These are phyloP conservation scores for Zygosaccharomyces rouxii DNA, from an alignment of 805 yeast species.

Conservation along the genomic window DNA sequence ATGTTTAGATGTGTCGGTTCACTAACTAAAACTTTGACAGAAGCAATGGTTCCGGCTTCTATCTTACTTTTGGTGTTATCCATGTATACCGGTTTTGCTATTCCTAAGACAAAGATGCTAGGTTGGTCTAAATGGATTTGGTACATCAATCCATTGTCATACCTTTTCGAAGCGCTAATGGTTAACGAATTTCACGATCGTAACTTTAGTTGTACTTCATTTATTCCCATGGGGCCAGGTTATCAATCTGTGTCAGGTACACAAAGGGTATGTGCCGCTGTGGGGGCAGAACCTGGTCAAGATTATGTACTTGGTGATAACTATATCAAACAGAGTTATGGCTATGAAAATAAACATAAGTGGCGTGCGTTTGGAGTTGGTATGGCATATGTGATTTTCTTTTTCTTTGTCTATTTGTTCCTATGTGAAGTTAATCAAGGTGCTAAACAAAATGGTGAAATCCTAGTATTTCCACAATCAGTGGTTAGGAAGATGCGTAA, in stretches of 20 bases:
- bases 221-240: slow-evolving; percentile 45
- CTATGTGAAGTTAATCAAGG: slow-evolving; percentile 56
- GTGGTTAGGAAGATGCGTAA: slow-evolving; percentile 46
- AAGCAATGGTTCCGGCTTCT: slow-evolving; percentile 58
- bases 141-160: slow-evolving; percentile 54
- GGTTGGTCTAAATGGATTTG: slow-evolving; percentile 67
- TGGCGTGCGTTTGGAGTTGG: slow-evolving; percentile 68
- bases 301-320: slow-evolving; percentile 47
- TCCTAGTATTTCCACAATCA: slow-evolving; percentile 52
- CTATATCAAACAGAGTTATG: slow-evolving; percentile 43
- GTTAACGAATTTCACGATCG: slow-evolving; percentile 52
- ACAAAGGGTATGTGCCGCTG: slow-evolving; percentile 49
- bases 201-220: slow-evolving; percentile 42
- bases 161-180: slow-evolving; percentile 54
- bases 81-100: slow-evolving; percentile 53
- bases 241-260: slow-evolving; percentile 36
- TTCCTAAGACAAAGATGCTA: slow-evolving; percentile 52
- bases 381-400: slow-evolving; percentile 50
- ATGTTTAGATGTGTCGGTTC: slow-evolving; percentile 53
- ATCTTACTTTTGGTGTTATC: slow-evolving; percentile 45
- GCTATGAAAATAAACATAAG: slow-evolving; percentile 43
- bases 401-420: slow-evolving; percentile 48
- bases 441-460: slow-evolving; percentile 68
- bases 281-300: slow-evolving; percentile 53
- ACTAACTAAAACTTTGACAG: slow-evolving; percentile 42